Conservation (phyloP, 2,329 filamentous ascomycete species). For the Erysiphe pulchra region DNA sequence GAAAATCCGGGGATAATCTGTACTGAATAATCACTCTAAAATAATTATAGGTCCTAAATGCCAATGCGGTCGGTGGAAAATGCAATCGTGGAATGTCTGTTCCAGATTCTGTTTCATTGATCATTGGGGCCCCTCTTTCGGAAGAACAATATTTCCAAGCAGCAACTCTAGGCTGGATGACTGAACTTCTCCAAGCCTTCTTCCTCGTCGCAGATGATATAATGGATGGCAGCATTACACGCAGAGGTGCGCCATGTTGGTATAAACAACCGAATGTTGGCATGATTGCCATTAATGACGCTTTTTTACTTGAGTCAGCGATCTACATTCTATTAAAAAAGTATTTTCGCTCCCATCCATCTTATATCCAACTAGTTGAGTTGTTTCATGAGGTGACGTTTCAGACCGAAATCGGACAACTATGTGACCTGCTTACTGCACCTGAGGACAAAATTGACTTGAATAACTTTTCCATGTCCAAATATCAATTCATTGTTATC, state of each 20-base stretch:
- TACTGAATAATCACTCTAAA: constrained; percentile 1
- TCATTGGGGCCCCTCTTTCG: constrained; percentile 44
- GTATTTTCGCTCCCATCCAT: constrained; percentile 66
- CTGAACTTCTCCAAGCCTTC: constrained; percentile 93
- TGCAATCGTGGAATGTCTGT: constrained; percentile 98
- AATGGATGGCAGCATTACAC: constrained; percentile 90
- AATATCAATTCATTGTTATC: constrained; percentile 95
- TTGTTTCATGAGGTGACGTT: constrained; percentile 86
- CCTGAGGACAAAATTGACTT: constrained; percentile 86
- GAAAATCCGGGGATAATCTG: constrained; percentile 1
- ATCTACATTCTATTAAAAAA: constrained; percentile 89
- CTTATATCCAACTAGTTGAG: constrained; percentile 79
- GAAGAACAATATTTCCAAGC: constrained; percentile 72
- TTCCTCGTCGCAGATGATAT: constrained; percentile 98
- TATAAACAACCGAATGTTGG: constrained; percentile 75
- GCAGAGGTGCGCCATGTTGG: constrained; percentile 88
- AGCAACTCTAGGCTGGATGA: constrained; percentile 84
- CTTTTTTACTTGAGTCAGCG: constrained; percentile 75
- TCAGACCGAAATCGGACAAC: constrained; percentile 88
- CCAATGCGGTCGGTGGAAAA: constrained; percentile 83
- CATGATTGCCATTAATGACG: constrained; percentile 94
- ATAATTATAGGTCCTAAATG: constrained; percentile 40
- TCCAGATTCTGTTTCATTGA: constrained; percentile 63
- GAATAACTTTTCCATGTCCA: constrained; percentile 81
- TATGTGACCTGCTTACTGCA: constrained; percentile 82